Base-by-base conservation (phyloP, 441 rosid species). In the Gossypium schwendimanii region DNA sequence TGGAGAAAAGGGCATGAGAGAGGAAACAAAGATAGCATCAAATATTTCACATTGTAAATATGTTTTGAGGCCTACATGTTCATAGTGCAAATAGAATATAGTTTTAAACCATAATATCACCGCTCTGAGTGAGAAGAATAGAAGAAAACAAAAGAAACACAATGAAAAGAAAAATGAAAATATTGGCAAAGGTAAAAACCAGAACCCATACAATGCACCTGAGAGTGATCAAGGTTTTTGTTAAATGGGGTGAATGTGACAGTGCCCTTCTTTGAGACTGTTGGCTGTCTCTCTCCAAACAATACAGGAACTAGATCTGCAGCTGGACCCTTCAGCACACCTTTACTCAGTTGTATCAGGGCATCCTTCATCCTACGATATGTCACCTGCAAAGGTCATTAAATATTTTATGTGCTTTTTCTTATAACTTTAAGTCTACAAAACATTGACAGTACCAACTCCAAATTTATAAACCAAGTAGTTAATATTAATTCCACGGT, bases 291-390 rank as follows among this genome's bases (percentile, higher is more conserved):
- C 81, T 95, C 98, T 54, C 99, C 98, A 74, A 89, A 95, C 74
- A 95, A 79, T 6, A 92, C 95, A 71, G 98, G 97, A 53, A 93
- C 80, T 66, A 93, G 81, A 74, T 91, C 94, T 44, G 90, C 79
- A 78, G 98, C 99, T 71, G 99, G 96, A 58, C 98, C 98, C 81
- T 73, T 87, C 4, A 83, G 80, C 75, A 95, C 89, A 47, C 95
- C 98, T 87, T 90, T 95, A 72, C 98, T 93, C 76, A 95, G 63
- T 75, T 87, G 90, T 72, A 91, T 84, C 76, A 95, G 83, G 12
- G 98, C 84, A 80, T 91, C 97, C 85, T 93, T 95, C 98, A 95
- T 89, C 79, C 98, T 90, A 15, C 90, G 87, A 73, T 88, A 93
- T 8, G 99, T 93, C 50, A 95, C 91, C 97, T 91, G 84, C 77